Evolutionary conservation across 1,284 basidiomycete genomes (phyloP), one percentile per base, ranked within the genome.

Genomic region (Cryptococcus jaspeensis): DNA sequence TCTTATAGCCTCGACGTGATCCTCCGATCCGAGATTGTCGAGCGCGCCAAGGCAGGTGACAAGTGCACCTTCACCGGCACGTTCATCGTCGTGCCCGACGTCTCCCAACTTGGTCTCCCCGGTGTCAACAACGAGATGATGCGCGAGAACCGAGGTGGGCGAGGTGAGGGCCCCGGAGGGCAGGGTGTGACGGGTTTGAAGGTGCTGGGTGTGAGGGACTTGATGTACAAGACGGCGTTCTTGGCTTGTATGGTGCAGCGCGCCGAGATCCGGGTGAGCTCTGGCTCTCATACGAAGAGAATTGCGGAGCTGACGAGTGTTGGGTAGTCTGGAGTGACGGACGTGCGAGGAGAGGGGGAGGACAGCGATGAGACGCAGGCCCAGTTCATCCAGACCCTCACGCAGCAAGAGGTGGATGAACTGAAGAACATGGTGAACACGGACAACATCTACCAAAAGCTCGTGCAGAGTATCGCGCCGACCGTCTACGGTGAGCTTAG

Each of bases 141-240:
- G 80, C 83, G 94, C 45, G 92, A 98, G 75, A 84, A 88, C 7
- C 85, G 81, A 57, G 85, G 84, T 53, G 85, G 85, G 4, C 65
- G 79, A 18, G 85, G 84, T 1, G 84, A 85, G 23, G 85, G 84
- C 2, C 84, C 89, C 2, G 91, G 89, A 2, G 88, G 86, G 48
- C 85, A 85, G 61, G 96, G 96, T 56, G 93, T 99, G 1, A 93
- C 90, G 1, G 96, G 96, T 15, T 76, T 99, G 68, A 98, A 98
- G 78, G 89, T 86, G 59, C 80, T 99, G 15, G 96, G 96, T 76
- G 96, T 98, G 4, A 82, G 93, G 59, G 96, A 99, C 76, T 71
- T 99, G 63, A 91, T 92, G 69, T 99, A 99, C 79, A 98, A 98
- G 82, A 99, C 95, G 2, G 96, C 96, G 8, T 99, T 99, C 78